Evolutionary conservation across 2,329 filamentous ascomycete species (phyloP), one percentile per base, ranked within the genome.

Genomic region (Coniella lustricola): DNA sequence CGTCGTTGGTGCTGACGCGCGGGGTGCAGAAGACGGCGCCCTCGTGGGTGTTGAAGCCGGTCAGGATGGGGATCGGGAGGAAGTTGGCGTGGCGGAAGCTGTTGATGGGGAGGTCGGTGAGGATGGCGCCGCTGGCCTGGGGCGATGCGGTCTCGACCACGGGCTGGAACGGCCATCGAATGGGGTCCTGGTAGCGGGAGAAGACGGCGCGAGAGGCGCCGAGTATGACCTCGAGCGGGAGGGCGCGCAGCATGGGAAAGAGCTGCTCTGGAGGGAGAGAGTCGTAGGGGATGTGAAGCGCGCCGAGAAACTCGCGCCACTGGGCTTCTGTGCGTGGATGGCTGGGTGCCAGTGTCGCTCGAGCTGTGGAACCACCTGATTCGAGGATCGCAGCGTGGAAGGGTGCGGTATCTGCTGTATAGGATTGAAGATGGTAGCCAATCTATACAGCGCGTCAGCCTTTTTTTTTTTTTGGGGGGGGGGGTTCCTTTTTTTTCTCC

Each of bases 31-130:
- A 88, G 33, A 71, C 62, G 1, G 79, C 74, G 14, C 84, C 85
- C 62, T 89, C 85, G 57, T 87, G 81, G 34, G 79, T 77, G 63
- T 82, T 83, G 68, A 82, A 88, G 7, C 84, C 84, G 0, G 82
- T 86, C 42, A 89, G 65, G 42, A 88, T 73, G 7, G 81, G 79
- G 7, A 83, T 69, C 54, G 72, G 71, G 55, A 82, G 70, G 60
- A 73, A 77, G 14, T 67, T 62, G 1, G 73, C 68, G 0, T 72
- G 65, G 21, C 68, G 61, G 79, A 79, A 84, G n/a, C 74, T 71
- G n/a, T 72, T 67, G 12, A 84, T 69, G 3, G 84, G 83, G 10
- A 75, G 65, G 21, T 73, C 68, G 2, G 73, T 69, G 46, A 87
- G 79, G 13, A 82, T 62, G 12, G 76, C 73, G 3, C 44, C 29